Evolutionary conservation across 2,329 filamentous ascomycete species (phyloP).

Genomic region (Hypocrella siamensis): DNA sequence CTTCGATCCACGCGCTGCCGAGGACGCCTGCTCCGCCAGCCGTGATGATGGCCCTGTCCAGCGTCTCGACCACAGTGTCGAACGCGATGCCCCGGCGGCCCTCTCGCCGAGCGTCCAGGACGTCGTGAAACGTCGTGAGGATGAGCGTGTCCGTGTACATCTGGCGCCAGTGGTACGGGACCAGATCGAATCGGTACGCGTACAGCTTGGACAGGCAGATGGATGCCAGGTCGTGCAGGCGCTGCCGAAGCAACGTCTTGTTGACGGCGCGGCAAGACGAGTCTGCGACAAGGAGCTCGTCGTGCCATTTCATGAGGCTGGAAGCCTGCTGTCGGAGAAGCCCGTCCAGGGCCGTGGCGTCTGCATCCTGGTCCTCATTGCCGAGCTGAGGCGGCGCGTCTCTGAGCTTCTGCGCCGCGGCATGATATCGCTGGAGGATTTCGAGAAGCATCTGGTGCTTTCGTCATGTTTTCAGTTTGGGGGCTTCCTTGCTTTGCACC

Average conservation of each 20-base stretch:
- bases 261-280: slow-evolving; percentile 1
- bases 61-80: slow-evolving; percentile 40
- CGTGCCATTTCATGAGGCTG: slow-evolving; percentile 9
- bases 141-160: slow-evolving; percentile 59
- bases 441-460: slow-evolving; percentile 5
- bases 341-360: slow-evolving; percentile 8
- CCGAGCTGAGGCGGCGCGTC: neutral
- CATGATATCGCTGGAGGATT: slow-evolving; percentile 11
- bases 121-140: slow-evolving; percentile 35
- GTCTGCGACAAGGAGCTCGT: slow-evolving; percentile 2
- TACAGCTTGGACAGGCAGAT: slow-evolving; percentile 54
- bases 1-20: slow-evolving; percentile 33
- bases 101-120: slow-evolving; percentile 8
- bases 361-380: neutral
- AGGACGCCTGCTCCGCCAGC: slow-evolving; percentile 47
- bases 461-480: neutral
- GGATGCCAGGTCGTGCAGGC: slow-evolving; percentile 39
- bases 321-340: slow-evolving; percentile 15
- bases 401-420: slow-evolving; percentile 8
- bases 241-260: slow-evolving; percentile 16
- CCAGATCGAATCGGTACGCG: slow-evolving; percentile 48
- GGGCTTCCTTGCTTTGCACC: too few relatives aligned
- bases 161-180: slow-evolving; percentile 53
- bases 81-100: slow-evolving; percentile 15
- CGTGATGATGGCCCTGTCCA: slow-evolving; percentile 67